Evolutionary conservation across 768 basidiomycete genomes (phyloP).

Genomic region (Xerocomus potaroensis): DNA sequence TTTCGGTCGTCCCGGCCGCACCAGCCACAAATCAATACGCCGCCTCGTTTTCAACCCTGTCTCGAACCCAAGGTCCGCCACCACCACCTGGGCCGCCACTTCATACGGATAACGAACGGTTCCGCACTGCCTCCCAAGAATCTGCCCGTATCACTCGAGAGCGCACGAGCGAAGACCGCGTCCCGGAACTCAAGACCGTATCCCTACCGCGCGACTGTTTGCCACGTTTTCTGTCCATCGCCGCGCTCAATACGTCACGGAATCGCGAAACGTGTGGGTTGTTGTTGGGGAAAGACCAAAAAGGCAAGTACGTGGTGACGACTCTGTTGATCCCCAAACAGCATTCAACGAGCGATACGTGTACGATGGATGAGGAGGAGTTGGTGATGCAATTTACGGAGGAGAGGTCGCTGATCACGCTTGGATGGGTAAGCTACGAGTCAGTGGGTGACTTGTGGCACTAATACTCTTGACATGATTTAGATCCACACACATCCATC

Average conservation of each 20-base stretch:
- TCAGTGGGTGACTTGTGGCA: not conserved
- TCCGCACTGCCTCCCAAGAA: conserved; percentile 32
- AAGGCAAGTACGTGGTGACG: conserved; percentile 66
- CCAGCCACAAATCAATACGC: conserved; percentile 16
- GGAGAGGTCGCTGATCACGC: conserved; percentile 72
- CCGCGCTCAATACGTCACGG: conserved; percentile 68
- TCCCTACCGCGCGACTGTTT: conserved; percentile 69
- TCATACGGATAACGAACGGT: conserved; percentile 25
- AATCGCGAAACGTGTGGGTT: conserved; percentile 88
- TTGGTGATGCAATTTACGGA: conserved; percentile 83
- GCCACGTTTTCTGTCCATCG: conserved; percentile 72
- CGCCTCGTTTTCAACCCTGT: conserved; percentile 24
- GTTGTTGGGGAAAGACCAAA: conserved; percentile 64
- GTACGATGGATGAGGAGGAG: conserved; percentile 89
- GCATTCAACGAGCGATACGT: conserved; percentile 85
- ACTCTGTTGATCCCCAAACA: conserved; percentile 87
- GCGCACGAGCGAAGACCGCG: conserved; percentile 27
- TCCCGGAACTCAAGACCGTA: conserved; percentile 55
- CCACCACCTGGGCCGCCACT: conserved; percentile 22
- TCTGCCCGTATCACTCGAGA: conserved; percentile 33
- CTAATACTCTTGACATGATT: conserved; percentile 2
- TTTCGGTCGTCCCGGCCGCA: conserved; percentile 6
- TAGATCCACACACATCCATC: conserved; percentile 93
- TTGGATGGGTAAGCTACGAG: conserved; percentile 76
- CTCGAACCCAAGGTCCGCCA: conserved; percentile 24